phyloP scores from a whole-genome alignment of 345 rosid genomes.

The Sisymbrium altissimum region DNA sequence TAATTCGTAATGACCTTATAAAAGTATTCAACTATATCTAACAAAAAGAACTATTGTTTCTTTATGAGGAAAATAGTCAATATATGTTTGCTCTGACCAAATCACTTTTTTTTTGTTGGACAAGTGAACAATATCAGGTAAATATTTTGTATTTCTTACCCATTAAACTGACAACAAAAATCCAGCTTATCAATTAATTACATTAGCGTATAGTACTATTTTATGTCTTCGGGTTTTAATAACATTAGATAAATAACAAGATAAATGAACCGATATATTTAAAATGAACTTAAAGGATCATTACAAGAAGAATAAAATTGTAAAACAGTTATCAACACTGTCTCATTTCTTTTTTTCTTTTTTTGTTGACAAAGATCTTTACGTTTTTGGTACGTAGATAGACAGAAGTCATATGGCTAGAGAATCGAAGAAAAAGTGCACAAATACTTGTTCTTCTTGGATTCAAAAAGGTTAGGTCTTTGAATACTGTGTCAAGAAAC shows the following conservation, averaged over 20 bases:
- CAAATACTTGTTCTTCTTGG: slow-evolving; percentile 35
- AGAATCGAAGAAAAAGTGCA: slow-evolving; percentile 30
- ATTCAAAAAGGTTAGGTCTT: slow-evolving; percentile 33
- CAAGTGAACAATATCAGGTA: neutral
- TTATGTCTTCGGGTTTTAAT: neutral
- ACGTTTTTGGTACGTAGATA: slow-evolving; percentile 6
- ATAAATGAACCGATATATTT: neutral
- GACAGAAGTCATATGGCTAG: slow-evolving; percentile 17
- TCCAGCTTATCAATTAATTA: neutral
- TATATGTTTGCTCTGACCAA: neutral
- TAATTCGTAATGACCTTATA: neutral
- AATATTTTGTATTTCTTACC: neutral
- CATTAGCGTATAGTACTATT: neutral
- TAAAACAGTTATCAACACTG: neutral
- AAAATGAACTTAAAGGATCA: neutral
- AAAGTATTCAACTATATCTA: neutral
- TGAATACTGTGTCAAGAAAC: slow-evolving; percentile 39
- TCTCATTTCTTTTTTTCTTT: slow-evolving; percentile 8
- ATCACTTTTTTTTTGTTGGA: neutral
- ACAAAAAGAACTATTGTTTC: neutral
- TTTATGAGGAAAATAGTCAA: neutral
- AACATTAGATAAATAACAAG: neutral
- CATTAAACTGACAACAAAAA: neutral
- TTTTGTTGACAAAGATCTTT: neutral
- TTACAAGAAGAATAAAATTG: neutral